Conservation (phyloP, 1,284 basidiomycete species). For the Tremellales sp. region DNA sequence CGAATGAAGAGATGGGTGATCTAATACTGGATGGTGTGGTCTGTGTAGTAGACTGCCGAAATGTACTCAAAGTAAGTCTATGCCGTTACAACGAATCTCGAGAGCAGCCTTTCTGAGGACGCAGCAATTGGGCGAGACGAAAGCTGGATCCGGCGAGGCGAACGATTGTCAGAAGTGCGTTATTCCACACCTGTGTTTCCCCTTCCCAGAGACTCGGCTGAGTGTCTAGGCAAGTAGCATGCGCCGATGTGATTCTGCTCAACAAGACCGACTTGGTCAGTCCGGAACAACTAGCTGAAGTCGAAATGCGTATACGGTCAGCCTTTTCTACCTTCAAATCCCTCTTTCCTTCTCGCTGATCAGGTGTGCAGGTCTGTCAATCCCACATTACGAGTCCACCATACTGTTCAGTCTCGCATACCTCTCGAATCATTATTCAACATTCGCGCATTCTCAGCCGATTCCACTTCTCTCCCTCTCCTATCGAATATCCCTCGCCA, state of each 20-base stretch:
- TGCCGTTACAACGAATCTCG: no score
- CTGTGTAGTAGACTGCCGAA: constrained; percentile 83
- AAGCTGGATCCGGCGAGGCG: constrained; percentile 60
- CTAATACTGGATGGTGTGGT: constrained; percentile 81
- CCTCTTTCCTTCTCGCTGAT: no score
- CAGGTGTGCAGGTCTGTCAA: constrained; percentile 62
- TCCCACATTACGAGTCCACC: constrained; percentile 66
- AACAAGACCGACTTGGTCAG: constrained; percentile 78
- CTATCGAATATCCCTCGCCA: constrained; percentile 2
- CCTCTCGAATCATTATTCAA: constrained; percentile 68
- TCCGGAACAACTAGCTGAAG: constrained; percentile 45
- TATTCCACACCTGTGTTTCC: background rate
- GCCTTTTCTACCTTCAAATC: constrained; percentile 8
- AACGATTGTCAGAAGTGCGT: constrained; percentile 71
- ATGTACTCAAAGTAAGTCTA: constrained; percentile 65
- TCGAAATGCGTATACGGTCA: constrained; percentile 57
- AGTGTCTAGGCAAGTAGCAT: constrained; percentile 87
- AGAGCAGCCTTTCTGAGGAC: background rate
- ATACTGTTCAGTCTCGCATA: constrained; percentile 64
- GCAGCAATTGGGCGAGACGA: constrained; percentile 74
- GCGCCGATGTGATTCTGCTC: constrained; percentile 79
- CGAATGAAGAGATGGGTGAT: constrained; percentile 79
- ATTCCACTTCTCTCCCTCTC: constrained; percentile 16
- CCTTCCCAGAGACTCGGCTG: no score
- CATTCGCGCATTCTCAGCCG: constrained; percentile 64